A percentile compares a stretch with the other conserved stretches of the same genome.
phyloP scores from a whole-genome alignment of 495 filamentous ascomycete genomes.

The Penicillium flavigenum region DNA sequence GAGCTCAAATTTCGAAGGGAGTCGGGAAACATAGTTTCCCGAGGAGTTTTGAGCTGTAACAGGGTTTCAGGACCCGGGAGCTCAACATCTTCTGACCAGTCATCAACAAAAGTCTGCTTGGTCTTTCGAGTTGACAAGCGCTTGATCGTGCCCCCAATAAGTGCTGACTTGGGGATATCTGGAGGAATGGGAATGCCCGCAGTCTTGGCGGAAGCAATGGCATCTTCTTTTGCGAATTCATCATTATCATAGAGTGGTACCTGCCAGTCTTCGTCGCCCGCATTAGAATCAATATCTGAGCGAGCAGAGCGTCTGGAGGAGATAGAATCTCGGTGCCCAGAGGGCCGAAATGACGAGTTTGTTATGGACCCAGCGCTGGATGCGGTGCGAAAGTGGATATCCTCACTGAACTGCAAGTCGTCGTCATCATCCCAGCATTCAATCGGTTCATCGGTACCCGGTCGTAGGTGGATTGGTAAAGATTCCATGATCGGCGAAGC shows the following conservation, averaged over 20 bases:
- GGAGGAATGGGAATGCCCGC: slow-evolving; percentile 90
- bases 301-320: slow-evolving; percentile 75
- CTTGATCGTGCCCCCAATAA: slow-evolving; percentile 93
- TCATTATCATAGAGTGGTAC: slow-evolving; percentile 76
- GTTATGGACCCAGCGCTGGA: slow-evolving; percentile 58
- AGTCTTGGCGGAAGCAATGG: slow-evolving; percentile 79
- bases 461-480: slow-evolving; percentile 54
- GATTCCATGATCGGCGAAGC: slow-evolving; percentile 50
- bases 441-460: slow-evolving; percentile 56
- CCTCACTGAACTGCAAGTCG: slow-evolving; percentile 71
- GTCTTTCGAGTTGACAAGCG: slow-evolving; percentile 78
- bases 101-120: slow-evolving; percentile 73
- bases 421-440: slow-evolving; percentile 92
- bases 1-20: slow-evolving; percentile 61
- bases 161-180: slow-evolving; percentile 88
- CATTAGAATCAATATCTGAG: slow-evolving; percentile 74
- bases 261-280: slow-evolving; percentile 81
- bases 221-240: slow-evolving; percentile 73
- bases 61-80: slow-evolving; percentile 61
- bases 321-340: slow-evolving; percentile 66
- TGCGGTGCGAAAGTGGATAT: slow-evolving; percentile 64
- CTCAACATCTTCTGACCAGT: slow-evolving; percentile 91
- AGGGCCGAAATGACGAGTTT: slow-evolving; percentile 50
- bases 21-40: slow-evolving; percentile 64
- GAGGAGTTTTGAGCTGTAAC: slow-evolving; percentile 62